Evolutionary conservation across 2,329 filamentous ascomycete genomes (phyloP).

Genomic region (Aspergillus transmontanensis): DNA sequence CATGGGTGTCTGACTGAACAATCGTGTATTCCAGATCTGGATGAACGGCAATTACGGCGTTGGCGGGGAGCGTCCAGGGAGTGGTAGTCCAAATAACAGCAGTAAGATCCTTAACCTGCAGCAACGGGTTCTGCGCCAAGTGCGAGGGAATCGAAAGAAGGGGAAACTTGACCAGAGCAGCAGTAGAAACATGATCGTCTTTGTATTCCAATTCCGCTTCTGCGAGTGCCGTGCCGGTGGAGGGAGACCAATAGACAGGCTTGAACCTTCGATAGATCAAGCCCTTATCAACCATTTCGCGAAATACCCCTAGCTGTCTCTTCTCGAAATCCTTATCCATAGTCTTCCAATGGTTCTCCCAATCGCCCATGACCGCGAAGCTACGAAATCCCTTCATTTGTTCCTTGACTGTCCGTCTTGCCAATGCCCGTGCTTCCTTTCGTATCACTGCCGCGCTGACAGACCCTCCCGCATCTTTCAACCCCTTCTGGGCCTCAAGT

Average conservation of each 20-base stretch:
- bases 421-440: slow-evolving; percentile 57
- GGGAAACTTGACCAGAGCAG: slow-evolving; percentile 74
- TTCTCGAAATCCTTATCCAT: slow-evolving; percentile 65
- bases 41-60: slow-evolving; percentile 83
- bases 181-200: slow-evolving; percentile 61
- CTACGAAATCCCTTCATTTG: slow-evolving; percentile 62
- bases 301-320: slow-evolving; percentile 61
- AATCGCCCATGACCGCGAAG: slow-evolving; percentile 67
- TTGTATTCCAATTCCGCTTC: slow-evolving; percentile 68
- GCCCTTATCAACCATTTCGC: slow-evolving; percentile 62
- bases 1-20: slow-evolving; percentile 59
- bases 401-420: slow-evolving; percentile 57
- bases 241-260: slow-evolving; percentile 68
- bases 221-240: slow-evolving; percentile 64
- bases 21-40: slow-evolving; percentile 73
- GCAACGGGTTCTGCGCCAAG: slow-evolving; percentile 43
- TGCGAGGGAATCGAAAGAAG: slow-evolving; percentile 54
- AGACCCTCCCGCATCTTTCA: slow-evolving; percentile 26
- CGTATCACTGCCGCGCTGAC: slow-evolving; percentile 53
- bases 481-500: slow-evolving; percentile 60
- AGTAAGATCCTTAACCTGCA: slow-evolving; percentile 59
- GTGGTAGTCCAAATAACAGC: slow-evolving; percentile 99
- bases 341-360: slow-evolving; percentile 64
- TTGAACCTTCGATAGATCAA: slow-evolving; percentile 64
- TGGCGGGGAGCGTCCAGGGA: slow-evolving; percentile 94